Conservation (phyloP, 108 stramenopile species). For the Epipyxis sp. region DNA sequence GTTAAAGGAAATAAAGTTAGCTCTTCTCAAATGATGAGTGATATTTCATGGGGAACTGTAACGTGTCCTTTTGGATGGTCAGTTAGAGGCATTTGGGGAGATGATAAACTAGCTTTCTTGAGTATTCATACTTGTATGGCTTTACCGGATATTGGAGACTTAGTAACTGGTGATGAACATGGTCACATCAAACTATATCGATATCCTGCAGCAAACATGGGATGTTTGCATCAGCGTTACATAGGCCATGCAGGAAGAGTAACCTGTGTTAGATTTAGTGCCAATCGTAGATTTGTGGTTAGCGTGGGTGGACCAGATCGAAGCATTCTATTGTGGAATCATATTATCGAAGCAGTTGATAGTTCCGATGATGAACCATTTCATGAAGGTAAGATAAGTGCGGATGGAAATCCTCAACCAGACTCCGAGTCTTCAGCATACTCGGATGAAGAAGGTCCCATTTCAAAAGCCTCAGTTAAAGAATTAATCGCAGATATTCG, state of each 20-base stretch:
- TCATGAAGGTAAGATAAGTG: too few relatives aligned
- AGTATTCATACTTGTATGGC: conserved; percentile 14
- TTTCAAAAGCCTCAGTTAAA: not conserved
- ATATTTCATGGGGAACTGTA: conserved; percentile 49
- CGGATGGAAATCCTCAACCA: not conserved
- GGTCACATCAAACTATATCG: conserved; percentile 42
- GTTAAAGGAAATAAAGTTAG: conserved; percentile 45
- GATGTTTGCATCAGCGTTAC: conserved; percentile 32
- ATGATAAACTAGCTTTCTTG: conserved; percentile 37
- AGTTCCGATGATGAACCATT: not conserved
- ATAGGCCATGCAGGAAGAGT: conserved; percentile 40
- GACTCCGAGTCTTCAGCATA: not conserved
- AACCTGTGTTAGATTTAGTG: conserved; percentile 28
- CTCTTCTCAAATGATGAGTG: conserved; percentile 44
- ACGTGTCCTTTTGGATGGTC: conserved; percentile 49
- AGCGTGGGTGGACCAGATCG: conserved; percentile 37
- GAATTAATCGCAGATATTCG: not conserved
- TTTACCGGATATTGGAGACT: conserved; percentile 8
- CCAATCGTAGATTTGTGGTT: conserved; percentile 4
- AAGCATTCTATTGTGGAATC: conserved; percentile 33
- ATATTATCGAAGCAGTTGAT: conserved; percentile 1
- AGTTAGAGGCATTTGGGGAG: conserved; percentile 44
- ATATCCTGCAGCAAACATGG: conserved; percentile 32
- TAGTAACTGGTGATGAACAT: conserved; percentile 46
- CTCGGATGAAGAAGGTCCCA: not conserved